Conservation (phyloP, 1,284 basidiomycete genomes). For the Phenoliferia sp. region DNA sequence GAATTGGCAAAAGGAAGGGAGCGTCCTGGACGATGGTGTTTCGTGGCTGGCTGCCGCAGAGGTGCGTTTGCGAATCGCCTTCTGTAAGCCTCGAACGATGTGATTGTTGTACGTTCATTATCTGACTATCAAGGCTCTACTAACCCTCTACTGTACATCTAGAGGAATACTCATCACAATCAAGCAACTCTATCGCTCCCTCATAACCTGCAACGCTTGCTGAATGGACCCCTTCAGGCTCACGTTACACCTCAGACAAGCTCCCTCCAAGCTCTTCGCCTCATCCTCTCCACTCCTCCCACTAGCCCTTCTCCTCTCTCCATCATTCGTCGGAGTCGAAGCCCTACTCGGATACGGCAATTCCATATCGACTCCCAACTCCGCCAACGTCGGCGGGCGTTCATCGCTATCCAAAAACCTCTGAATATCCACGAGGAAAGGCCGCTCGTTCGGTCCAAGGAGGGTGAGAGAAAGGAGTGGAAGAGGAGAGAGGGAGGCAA, state of each 20-base stretch:
- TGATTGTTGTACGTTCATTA: too few relatives aligned
- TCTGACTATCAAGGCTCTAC: too few relatives aligned
- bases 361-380: not conserved
- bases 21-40: too few relatives aligned
- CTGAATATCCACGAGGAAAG: not conserved
- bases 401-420: not conserved
- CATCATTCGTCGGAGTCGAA: not conserved
- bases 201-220: not conserved
- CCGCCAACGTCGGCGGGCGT: not conserved
- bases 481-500: not conserved
- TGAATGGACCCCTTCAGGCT: not conserved
- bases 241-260: not conserved
- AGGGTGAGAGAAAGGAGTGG: constrained; percentile 4
- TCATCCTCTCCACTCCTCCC: not conserved
- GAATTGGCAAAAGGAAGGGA: too few relatives aligned
- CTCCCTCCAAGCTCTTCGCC: not conserved
- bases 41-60: too few relatives aligned
- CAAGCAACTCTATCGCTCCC: not conserved
- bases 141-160: not conserved
- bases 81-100: too few relatives aligned
- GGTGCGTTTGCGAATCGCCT: too few relatives aligned
- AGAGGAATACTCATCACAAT: not conserved
- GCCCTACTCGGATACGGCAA: not conserved
- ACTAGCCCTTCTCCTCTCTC: not conserved
- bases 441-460: not conserved